Conservation (phyloP, 2,329 filamentous ascomycete species). For the Chaetomium strumarium region DNA sequence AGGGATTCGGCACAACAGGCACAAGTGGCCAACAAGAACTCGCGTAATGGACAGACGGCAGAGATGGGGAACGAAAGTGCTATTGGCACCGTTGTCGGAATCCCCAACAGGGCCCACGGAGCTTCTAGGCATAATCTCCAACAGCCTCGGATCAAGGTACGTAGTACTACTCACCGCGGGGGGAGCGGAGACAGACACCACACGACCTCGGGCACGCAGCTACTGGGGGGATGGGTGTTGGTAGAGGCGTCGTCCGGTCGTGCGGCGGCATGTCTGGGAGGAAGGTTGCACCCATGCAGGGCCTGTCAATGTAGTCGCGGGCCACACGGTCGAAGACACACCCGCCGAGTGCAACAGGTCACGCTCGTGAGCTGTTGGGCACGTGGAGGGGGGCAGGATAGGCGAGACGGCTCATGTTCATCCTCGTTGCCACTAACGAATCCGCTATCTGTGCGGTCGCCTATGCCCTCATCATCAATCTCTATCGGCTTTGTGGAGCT, state of each 20-base stretch:
- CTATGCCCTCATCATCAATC: background rate
- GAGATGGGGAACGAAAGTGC: background rate
- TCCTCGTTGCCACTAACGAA: background rate
- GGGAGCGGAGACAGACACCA: background rate
- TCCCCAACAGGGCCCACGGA: background rate
- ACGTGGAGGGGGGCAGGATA: background rate
- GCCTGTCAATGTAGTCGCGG: background rate
- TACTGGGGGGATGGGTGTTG: background rate
- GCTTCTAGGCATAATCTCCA: background rate
- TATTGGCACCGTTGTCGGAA: background rate
- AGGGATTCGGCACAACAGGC: too few species aligned
- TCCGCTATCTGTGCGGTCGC: background rate
- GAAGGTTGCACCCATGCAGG: background rate
- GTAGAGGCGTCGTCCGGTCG: background rate
- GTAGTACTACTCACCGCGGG: background rate
- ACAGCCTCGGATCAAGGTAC: background rate
- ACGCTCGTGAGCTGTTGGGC: too few species aligned
- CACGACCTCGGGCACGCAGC: background rate
- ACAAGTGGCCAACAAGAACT: too few species aligned
- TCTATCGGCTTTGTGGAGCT: background rate
- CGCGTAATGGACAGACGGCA: background rate
- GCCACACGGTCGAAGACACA: background rate
- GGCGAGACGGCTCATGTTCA: background rate
- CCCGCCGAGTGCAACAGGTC: too few species aligned
- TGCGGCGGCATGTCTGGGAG: background rate